phyloP scores from a whole-genome alignment of 805 yeast genomes.

The Zygosaccharomyces kombuchaensis region DNA sequence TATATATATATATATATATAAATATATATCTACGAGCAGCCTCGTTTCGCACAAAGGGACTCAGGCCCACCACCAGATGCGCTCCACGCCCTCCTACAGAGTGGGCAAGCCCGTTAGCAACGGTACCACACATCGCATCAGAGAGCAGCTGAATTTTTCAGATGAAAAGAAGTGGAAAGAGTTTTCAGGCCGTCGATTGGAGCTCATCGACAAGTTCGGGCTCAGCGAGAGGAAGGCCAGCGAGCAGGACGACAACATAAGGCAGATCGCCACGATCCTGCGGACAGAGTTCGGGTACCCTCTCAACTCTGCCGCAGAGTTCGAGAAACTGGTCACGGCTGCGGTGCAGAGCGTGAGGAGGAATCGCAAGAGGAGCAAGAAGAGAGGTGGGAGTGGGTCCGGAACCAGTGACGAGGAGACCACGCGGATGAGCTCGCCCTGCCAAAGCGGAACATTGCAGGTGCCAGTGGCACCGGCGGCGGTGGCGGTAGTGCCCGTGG shows the following conservation, averaged over 20 bases:
- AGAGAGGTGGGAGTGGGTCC: slow-evolving; percentile 20
- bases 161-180: slow-evolving; percentile 86
- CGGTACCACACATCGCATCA: slow-evolving; percentile 42
- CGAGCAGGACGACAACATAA: slow-evolving; percentile 84
- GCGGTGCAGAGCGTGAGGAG: slow-evolving; percentile 92
- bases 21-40: background rate
- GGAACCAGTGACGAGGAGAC: slow-evolving; percentile 11
- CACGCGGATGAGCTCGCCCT: slow-evolving; percentile 11
- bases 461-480: slow-evolving; percentile 9
- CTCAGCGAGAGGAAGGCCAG: slow-evolving; percentile 70
- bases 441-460: background rate
- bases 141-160: slow-evolving; percentile 58
- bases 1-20: background rate
- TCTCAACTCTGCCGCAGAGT: slow-evolving; percentile 56
- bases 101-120: slow-evolving; percentile 8
- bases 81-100: slow-evolving; percentile 7
- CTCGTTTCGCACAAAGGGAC: background rate
- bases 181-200: slow-evolving; percentile 85
- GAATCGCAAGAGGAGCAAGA: slow-evolving; percentile 67
- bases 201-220: slow-evolving; percentile 72
- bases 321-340: slow-evolving; percentile 85
- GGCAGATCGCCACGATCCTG: slow-evolving; percentile 69
- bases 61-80: background rate
- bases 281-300: slow-evolving; percentile 76
- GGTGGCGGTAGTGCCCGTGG: slow-evolving; percentile 7